Evolutionary conservation across 1,284 basidiomycete genomes (phyloP).

Genomic region (Tilletia setariae): DNA sequence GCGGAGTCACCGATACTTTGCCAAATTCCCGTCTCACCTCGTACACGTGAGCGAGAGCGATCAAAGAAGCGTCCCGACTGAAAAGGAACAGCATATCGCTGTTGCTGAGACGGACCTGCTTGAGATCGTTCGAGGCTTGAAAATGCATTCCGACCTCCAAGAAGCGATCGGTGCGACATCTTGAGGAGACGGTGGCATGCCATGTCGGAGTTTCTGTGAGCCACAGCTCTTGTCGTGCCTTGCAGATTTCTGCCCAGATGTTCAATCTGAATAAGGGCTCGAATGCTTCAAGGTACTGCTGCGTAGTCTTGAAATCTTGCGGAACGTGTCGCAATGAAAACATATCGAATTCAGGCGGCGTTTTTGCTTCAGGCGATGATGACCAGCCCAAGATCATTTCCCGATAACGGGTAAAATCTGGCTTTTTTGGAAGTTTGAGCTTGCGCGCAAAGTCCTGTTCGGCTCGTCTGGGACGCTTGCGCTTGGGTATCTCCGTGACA

Average conservation of each 20-base stretch:
- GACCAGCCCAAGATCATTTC: constrained; percentile 81
- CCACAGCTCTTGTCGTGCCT: constrained; percentile 67
- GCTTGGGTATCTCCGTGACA: constrained; percentile 1
- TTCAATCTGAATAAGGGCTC: constrained; percentile 86
- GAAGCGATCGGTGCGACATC: constrained; percentile 1
- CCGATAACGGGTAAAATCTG: constrained; percentile 77
- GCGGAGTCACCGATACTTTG: constrained; percentile 55
- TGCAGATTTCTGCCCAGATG: constrained; percentile 81
- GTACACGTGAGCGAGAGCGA: constrained; percentile 72
- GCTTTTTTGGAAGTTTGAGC: constrained; percentile 70
- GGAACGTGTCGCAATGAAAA: constrained; percentile 55
- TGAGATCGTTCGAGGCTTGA: constrained; percentile 18
- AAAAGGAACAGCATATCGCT: constrained; percentile 68
- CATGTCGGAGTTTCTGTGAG: constrained; percentile 34
- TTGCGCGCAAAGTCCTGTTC: constrained; percentile 36
- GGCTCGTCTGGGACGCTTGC: constrained; percentile 23
- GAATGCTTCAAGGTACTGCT: constrained; percentile 73
- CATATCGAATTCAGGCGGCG: constrained; percentile 47
- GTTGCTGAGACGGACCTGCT: constrained; percentile 25
- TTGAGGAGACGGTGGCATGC: neutral
- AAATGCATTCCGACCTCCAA: constrained; percentile 15
- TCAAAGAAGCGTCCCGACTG: constrained; percentile 65
- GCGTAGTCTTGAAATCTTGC: constrained; percentile 65
- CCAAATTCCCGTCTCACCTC: constrained; percentile 63
- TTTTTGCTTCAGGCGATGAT: constrained; percentile 65